Evolutionary conservation across 345 rosid species (phyloP).

Genomic region (Citrus sp.): DNA sequence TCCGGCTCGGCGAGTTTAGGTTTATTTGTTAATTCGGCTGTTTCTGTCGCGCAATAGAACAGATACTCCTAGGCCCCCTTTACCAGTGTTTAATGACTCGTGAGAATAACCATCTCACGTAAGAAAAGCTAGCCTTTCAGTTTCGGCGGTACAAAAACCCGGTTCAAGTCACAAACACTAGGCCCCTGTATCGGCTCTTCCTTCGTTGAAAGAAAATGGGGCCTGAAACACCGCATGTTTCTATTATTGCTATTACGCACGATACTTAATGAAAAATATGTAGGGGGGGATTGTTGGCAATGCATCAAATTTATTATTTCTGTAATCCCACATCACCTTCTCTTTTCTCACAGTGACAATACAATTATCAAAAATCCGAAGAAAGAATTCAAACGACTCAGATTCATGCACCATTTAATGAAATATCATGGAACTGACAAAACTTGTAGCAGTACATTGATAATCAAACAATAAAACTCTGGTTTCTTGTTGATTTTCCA

Average conservation of each 20-base stretch:
- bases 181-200: neutral
- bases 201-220: neutral
- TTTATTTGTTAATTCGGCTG: no score
- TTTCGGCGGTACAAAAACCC: no score
- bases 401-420: neutral
- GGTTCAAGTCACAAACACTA: no score
- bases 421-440: neutral
- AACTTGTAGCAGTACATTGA: neutral
- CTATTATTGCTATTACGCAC: no score
- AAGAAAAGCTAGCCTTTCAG: no score
- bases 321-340: neutral
- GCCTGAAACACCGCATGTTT: neutral
- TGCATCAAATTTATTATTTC: neutral
- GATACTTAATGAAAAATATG: neutral
- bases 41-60: no score
- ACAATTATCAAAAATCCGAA: neutral
- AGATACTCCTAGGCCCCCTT: no score
- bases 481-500: conserved; percentile 9
- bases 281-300: neutral
- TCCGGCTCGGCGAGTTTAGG: no score
- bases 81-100: no score
- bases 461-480: neutral
- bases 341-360: neutral
- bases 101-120: no score
- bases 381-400: neutral